phyloP scores from a whole-genome alignment of 2,329 filamentous ascomycete species.

The Trichoderma sp. region DNA sequence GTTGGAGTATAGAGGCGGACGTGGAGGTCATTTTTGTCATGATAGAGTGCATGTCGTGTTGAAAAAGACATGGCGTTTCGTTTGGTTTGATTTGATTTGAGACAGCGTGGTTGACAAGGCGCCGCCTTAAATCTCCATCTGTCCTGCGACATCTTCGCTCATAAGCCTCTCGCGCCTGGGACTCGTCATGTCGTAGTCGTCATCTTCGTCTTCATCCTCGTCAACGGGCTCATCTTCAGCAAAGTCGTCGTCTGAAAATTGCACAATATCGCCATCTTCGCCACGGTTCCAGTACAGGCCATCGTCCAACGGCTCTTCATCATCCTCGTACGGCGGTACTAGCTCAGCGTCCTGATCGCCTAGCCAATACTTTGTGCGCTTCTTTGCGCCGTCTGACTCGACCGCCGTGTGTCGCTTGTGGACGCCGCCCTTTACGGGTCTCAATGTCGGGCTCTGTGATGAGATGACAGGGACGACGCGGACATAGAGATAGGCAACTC shows the following conservation, averaged over 20 bases:
- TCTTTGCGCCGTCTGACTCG: slow-evolving; percentile 45
- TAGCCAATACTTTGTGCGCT: slow-evolving; percentile 86
- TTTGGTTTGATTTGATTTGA: background rate
- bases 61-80: slow-evolving; percentile 9
- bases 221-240: slow-evolving; percentile 37
- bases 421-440: slow-evolving; percentile 33
- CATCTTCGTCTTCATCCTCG: slow-evolving; percentile 44
- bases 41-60: background rate
- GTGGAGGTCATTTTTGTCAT: background rate
- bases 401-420: slow-evolving; percentile 30
- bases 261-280: slow-evolving; percentile 55
- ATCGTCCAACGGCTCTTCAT: slow-evolving; percentile 50
- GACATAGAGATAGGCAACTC: slow-evolving; percentile 90
- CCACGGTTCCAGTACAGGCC: slow-evolving; percentile 57
- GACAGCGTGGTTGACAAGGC: background rate
- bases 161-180: slow-evolving; percentile 49
- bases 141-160: slow-evolving; percentile 61
- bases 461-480: slow-evolving; percentile 79
- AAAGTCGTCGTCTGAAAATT: slow-evolving; percentile 51
- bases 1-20: background rate
- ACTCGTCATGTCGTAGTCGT: slow-evolving; percentile 26
- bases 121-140: slow-evolving; percentile 57
- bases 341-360: slow-evolving; percentile 60
- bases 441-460: slow-evolving; percentile 54
- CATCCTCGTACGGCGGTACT: slow-evolving; percentile 43